These are phyloP conservation scores for Asterella californica DNA, from an alignment of 225 moss, liverwort and hornwort genomes.

Conservation along the genomic window DNA sequence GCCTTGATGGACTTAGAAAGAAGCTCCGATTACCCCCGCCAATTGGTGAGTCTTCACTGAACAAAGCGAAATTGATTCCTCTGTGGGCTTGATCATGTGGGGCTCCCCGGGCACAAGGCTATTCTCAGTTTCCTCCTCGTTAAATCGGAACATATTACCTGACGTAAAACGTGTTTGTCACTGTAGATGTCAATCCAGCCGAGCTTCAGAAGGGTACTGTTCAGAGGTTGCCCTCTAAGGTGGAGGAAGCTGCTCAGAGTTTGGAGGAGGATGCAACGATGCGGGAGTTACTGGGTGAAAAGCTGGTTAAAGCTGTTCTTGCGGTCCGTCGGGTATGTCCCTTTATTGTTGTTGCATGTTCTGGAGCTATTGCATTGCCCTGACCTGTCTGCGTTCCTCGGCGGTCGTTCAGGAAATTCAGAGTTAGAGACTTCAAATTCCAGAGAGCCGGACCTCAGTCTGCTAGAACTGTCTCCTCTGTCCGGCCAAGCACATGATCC, in stretches of 20 bases:
- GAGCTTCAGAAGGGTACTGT: conserved; percentile 47
- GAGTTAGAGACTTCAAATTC: too few relatives aligned
- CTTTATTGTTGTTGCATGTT: background rate
- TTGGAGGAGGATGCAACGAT: conserved; percentile 49
- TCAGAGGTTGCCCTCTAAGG: conserved; percentile 40
- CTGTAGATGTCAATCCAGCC: conserved; percentile 49
- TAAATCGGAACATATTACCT: background rate
- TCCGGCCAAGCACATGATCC: background rate
- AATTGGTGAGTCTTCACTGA: conserved; percentile 37
- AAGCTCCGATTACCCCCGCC: conserved; percentile 54
- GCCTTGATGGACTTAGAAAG: conserved; percentile 81
- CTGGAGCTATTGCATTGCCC: background rate
- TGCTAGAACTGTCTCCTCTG: background rate
- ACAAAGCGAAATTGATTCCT: background rate
- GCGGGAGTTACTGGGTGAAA: conserved; percentile 56
- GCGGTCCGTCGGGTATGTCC: conserved; percentile 57
- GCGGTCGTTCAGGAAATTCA: too few relatives aligned
- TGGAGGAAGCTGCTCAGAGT: conserved; percentile 49
- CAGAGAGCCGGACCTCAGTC: too few relatives aligned
- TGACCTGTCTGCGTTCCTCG: background rate
- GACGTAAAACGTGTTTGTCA: background rate
- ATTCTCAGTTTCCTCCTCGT: background rate
- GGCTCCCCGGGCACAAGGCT: background rate
- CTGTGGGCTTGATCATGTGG: background rate
- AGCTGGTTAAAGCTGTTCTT: conserved; percentile 55